Evolutionary conservation across 129 eudicot genomes (phyloP).

Genomic region (Tagetes patula): DNA sequence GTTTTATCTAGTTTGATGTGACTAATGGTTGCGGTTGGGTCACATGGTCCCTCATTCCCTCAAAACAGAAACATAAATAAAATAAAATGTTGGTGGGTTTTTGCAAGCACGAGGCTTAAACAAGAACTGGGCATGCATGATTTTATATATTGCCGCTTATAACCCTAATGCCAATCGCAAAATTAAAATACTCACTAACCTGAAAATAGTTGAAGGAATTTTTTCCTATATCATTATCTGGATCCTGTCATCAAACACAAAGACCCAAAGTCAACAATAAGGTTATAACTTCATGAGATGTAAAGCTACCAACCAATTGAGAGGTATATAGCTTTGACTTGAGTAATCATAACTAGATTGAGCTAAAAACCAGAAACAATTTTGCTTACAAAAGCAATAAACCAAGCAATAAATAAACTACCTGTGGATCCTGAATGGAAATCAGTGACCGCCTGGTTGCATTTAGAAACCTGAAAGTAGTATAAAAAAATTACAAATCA

Average conservation of each 20-base stretch:
- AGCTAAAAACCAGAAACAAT: neutral
- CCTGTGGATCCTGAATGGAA: conserved; percentile 97
- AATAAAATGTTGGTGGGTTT: neutral
- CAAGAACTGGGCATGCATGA: neutral
- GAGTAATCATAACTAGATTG: neutral
- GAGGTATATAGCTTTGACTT: neutral
- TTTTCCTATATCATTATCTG: conserved; percentile 94
- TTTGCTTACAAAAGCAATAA: neutral
- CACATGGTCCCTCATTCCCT: neutral
- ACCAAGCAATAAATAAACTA: conserved; percentile 4
- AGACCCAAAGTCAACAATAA: neutral
- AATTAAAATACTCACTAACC: conserved; percentile 40
- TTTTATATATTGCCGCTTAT: neutral
- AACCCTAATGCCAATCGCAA: neutral
- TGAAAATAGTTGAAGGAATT: conserved; percentile 92
- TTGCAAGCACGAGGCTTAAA: neutral
- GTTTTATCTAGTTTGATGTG: neutral
- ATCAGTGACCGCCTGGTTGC: conserved; percentile 52
- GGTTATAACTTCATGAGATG: conserved; percentile 8
- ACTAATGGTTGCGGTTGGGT: neutral
- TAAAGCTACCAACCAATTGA: conserved; percentile 17
- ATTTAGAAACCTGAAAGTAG: conserved; percentile 46
- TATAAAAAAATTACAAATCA: neutral
- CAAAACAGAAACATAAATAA: neutral
- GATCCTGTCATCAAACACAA: conserved; percentile 52